Evolutionary conservation across 176 grass and related monocot species (phyloP), one percentile per base, ranked within the genome.

Genomic region (Zizania latifolia): DNA sequence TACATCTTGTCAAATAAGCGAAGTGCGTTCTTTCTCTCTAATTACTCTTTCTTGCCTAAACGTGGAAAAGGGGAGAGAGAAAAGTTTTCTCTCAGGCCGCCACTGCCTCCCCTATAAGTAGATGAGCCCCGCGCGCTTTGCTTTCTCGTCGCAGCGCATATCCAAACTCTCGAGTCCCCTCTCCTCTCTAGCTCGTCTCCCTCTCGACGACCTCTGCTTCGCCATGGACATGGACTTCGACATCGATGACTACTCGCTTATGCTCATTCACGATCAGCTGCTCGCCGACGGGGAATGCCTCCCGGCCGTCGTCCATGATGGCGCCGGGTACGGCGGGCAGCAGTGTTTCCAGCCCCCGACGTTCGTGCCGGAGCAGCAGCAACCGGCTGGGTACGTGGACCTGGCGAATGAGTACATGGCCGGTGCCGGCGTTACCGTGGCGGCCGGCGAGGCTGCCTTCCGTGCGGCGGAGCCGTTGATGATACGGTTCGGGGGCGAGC

Each of bases 201-300:
- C 71, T 11, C 4, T 72, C 45, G 58, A 2, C 72, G 30, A 50
- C 79, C 58, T 86, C 62, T 23, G 35, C 31, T 28, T 35, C 36
- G 3, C 17, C 28, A 26, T 27, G 33, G 0, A 71, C 81, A 93
- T 93, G 90, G 87, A 86, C 21, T 85, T 90, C 81, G 81, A 81
- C 34, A 23, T 62, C 54, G 77, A 87, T 56, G 79, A 89, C 40
- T 79, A 74, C 81, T 45, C 29, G 19, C 68, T 93, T 19, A 75
- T 83, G 59, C 40, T 84, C 65, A 79, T 90, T 66, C 80, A 36
- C 57, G 84, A 93, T 0, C 72, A 87, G 16, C 84, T 87, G 19
- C 77, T 87, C 38, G 59, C n/a, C 33, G 54, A 10, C 11, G 87
- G 90, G 9, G n/a, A 67, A 7, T 77, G 68, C 62, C 80, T 79